Evolutionary conservation across 257 asterid genomes (phyloP), one percentile per base, ranked within the genome.

Genomic region (Nicotiana knightiana): DNA sequence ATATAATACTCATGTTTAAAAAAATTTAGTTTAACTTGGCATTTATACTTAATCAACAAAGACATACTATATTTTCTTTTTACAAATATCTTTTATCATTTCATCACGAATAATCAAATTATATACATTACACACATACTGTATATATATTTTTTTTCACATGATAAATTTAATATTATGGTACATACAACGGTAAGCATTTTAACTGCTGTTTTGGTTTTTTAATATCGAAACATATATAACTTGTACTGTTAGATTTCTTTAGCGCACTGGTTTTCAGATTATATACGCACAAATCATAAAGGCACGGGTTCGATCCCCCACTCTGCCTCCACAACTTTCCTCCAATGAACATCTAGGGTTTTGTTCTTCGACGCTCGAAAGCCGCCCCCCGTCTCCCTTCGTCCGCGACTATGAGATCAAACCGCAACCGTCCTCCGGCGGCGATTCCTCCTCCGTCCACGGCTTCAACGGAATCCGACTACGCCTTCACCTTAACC

Each of bases 401-500:
- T 4, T n/a, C 21, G 16, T 15, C 70, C 70, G 70, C 70, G 10
- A 30, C n/a, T 10, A 75, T 75, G 79, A 28, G 61, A 3, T 46
- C 79, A 51, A 75, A 75, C 12, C 63, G 63, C 26, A 51, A 51
- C 46, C 79, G 63, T 26, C 26, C 43, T 48, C 15, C 4, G 62
- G 4, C 46, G 43, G 55, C 54, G 55, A 32, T 18, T 33, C n/a
- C 66, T 48, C 83, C n/a, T 51, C 78, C 65, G 51, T 48, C 77
- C 10, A 57, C 30, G 17, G 54, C 80, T 1, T 66, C 54, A 55
- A 77, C 87, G 54, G 61, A 46, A 65, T 77, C 88, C 3, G 86
- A 83, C 5, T 87, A 82, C 76, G 85, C 91, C 8, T 76, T 82
- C 28, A 18, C 83, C 78, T 1, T 90, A 37, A 82, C 86, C 8